These are phyloP conservation scores for Populus tremula DNA, from an alignment of 345 rosid species.

Conservation along the genomic window DNA sequence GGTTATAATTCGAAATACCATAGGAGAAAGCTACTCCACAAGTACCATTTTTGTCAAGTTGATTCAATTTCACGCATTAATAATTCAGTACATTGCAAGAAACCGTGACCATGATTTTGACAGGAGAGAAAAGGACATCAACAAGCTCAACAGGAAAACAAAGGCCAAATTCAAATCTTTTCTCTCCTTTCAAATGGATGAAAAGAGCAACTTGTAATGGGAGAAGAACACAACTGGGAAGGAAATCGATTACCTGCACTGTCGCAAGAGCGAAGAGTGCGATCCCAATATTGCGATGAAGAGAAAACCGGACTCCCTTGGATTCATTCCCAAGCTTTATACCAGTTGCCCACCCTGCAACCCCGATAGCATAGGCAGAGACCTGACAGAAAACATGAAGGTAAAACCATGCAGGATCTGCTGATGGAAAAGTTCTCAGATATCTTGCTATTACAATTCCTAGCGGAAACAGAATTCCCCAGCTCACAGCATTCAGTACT, in stretches of 20 bases:
- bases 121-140: background rate
- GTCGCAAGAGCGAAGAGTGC: slow-evolving; percentile 68
- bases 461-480: slow-evolving; percentile 78
- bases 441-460: slow-evolving; percentile 76
- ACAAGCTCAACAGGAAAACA: background rate
- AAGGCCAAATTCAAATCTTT: background rate
- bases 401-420: slow-evolving; percentile 91
- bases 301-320: slow-evolving; percentile 26
- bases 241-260: slow-evolving; percentile 52
- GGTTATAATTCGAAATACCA: no score
- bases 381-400: slow-evolving; percentile 66
- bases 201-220: no score
- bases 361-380: slow-evolving; percentile 72
- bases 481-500: slow-evolving; percentile 73
- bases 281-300: slow-evolving; percentile 70
- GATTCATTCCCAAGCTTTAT: slow-evolving; percentile 79
- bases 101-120: background rate
- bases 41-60: no score
- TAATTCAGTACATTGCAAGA: background rate
- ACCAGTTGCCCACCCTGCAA: slow-evolving; percentile 92
- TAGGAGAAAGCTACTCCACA: no score
- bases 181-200: no score
- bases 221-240: background rate
- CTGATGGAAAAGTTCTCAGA: slow-evolving; percentile 56
- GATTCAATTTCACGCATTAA: no score